These are phyloP conservation scores for Claviceps lovelessii DNA, from an alignment of 2,329 filamentous ascomycete genomes.

Conservation along the genomic window DNA sequence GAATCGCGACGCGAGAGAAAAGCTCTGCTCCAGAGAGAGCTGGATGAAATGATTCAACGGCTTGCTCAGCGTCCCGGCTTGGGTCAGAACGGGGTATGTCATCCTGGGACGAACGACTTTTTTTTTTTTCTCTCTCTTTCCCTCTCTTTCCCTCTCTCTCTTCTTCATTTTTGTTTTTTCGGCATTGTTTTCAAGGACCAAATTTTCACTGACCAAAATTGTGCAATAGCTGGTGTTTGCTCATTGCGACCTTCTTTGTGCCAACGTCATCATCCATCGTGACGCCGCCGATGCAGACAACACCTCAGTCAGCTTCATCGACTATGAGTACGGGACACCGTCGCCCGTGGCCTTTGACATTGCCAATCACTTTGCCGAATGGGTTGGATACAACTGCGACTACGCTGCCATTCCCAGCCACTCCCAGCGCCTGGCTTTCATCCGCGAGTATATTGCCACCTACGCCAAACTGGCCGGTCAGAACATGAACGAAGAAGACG, in stretches of 20 bases:
- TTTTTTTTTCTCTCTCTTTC: too few species aligned
- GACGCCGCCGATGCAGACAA: constrained; percentile 18
- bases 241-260: constrained; percentile 90
- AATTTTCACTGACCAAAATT: constrained; percentile 6
- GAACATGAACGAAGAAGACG: constrained; percentile 38
- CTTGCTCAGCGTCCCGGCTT: constrained; percentile 66
- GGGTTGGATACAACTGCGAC: constrained; percentile 94
- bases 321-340: constrained; percentile 95
- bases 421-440: constrained; percentile 63
- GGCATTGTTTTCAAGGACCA: not conserved
- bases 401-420: constrained; percentile 68
- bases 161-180: too few species aligned
- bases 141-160: too few species aligned
- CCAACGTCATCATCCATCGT: constrained; percentile 76
- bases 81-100: constrained; percentile 56
- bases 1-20: constrained; percentile 55
- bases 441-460: constrained; percentile 65
- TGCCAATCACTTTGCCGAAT: constrained; percentile 96
- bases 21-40: constrained; percentile 55
- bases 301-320: constrained; percentile 60
- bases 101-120: too few species aligned
- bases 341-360: constrained; percentile 93
- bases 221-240: constrained; percentile 63
- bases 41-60: constrained; percentile 53
- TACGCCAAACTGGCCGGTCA: constrained; percentile 45